Base-by-base conservation (phyloP, 106 monocot species). In the Vanilla planifolia region DNA sequence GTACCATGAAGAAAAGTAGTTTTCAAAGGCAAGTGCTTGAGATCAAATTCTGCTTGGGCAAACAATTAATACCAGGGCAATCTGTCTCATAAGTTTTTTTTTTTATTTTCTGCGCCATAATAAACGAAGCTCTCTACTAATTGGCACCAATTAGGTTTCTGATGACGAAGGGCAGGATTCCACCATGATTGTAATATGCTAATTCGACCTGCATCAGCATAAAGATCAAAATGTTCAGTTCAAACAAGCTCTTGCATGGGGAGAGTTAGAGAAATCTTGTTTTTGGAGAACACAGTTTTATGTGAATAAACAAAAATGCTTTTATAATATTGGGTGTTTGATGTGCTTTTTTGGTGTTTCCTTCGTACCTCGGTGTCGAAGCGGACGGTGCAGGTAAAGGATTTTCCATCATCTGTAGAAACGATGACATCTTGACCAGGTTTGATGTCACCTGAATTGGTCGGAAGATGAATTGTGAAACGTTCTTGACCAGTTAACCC, bases 171-270 rank as follows among this genome's bases (percentile, higher is more conserved):
- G 85, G 89, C 13, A 89, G 70, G 51, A 89, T 85, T 25, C 85
- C 89, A 34, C 85, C 89, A 52, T 89, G 78, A 43, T 81, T 85
- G 78, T 78, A 89, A 52, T 89, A 89, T n/a, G 75, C 79, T 51
- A 85, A 59, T 40, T 86, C 86, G 32, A 86, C 81, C 81, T 86
- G 75, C 20, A 35, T 40, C 39, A 53, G 52, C 52, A 6, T 53
- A 3, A 1, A 23, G 9, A 8, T 39, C 39, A 10, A 39, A 39
- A 39, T 39, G 10, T 39, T 39, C 39, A 39, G 10, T n/a, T n/a
- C n/a, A n/a, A 39, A 39, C 10, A 5, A 39, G 10, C 5, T 39
- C 10, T 39, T 39, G 39, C 10, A 39, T 6, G 10, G 5, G 10
- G 39, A 6, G 39, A 39, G 39, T 39, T 39, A 5, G 39, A 39